Conservation (phyloP, 768 basidiomycete species). For the Xerocomus brunneocitrinus region DNA sequence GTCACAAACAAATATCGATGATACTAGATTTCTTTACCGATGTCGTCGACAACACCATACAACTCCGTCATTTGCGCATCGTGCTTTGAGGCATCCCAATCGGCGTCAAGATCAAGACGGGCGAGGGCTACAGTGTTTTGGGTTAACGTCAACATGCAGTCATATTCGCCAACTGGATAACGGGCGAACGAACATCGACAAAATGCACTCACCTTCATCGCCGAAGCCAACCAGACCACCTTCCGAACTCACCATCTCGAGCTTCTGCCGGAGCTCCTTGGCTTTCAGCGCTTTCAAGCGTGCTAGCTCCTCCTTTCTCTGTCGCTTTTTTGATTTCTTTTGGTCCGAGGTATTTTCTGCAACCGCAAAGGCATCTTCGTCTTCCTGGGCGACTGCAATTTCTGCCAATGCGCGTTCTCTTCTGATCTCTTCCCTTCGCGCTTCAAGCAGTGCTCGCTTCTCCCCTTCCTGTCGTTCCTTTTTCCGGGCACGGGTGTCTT, state of each 20-base stretch:
- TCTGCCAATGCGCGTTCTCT: constrained; percentile 61
- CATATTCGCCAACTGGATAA: too few relatives aligned
- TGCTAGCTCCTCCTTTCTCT: constrained; percentile 66
- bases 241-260: constrained; percentile 68
- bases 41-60: constrained; percentile 53
- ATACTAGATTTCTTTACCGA: constrained; percentile 18
- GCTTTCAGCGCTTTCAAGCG: constrained; percentile 80
- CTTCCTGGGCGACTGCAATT: constrained; percentile 68
- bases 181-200: background rate
- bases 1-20: background rate
- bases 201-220: constrained; percentile 21
- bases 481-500: constrained; percentile 75
- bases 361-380: constrained; percentile 18
- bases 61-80: constrained; percentile 78
- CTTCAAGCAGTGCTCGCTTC: constrained; percentile 70
- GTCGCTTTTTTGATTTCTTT: constrained; percentile 19
- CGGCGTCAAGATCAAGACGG: constrained; percentile 81
- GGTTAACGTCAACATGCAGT: background rate
- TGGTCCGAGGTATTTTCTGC: constrained; percentile 64
- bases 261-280: constrained; percentile 71
- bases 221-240: constrained; percentile 48
- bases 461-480: constrained; percentile 65
- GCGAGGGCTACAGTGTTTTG: constrained; percentile 44
- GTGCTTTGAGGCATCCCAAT: constrained; percentile 87
- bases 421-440: constrained; percentile 71